A percentile compares a stretch with the other conserved stretches of the same genome.
phyloP scores from a whole-genome alignment of 2,329 filamentous ascomycete genomes.

The Diaporthe nobilis region DNA sequence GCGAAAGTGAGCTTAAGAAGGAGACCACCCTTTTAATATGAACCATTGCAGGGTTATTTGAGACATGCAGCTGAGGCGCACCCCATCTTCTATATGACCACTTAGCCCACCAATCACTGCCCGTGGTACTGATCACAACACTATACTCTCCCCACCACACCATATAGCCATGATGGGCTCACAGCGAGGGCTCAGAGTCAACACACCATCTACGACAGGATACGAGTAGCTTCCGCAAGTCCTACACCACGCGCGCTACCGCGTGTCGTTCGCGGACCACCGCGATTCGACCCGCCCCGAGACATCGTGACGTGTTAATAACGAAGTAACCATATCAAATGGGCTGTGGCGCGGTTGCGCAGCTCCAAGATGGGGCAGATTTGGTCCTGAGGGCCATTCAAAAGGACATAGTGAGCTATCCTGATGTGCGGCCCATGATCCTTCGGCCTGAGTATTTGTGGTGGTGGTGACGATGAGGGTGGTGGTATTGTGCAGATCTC shows the following conservation, averaged over 20 bases:
- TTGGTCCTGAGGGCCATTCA: neutral
- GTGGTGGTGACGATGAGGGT: neutral
- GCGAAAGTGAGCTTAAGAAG: too few species aligned
- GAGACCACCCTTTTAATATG: neutral
- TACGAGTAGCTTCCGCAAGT: slow-evolving; percentile 16
- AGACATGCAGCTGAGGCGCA: slow-evolving; percentile 31
- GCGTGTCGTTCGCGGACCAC: slow-evolving; percentile 21
- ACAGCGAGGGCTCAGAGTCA: neutral
- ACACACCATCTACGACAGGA: slow-evolving; percentile 6
- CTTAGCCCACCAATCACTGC: slow-evolving; percentile 12
- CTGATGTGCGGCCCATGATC: slow-evolving; percentile 11
- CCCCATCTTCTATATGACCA: neutral
- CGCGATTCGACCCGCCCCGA: slow-evolving; percentile 34
- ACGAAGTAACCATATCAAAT: neutral
- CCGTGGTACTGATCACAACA: slow-evolving; percentile 20
- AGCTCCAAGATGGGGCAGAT: neutral
- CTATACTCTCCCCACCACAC: slow-evolving; percentile 17
- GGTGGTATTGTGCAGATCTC: slow-evolving; percentile 22
- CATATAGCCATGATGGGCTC: neutral
- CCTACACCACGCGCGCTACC: neutral
- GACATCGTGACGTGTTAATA: slow-evolving; percentile 22
- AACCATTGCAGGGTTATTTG: slow-evolving; percentile 14
- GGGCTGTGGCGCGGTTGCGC: neutral
- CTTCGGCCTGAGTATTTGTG: neutral
- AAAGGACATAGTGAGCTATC: neutral